Evolutionary conservation across 2,329 filamentous ascomycete species (phyloP).

Genomic region (Fusarium mangiferae): DNA sequence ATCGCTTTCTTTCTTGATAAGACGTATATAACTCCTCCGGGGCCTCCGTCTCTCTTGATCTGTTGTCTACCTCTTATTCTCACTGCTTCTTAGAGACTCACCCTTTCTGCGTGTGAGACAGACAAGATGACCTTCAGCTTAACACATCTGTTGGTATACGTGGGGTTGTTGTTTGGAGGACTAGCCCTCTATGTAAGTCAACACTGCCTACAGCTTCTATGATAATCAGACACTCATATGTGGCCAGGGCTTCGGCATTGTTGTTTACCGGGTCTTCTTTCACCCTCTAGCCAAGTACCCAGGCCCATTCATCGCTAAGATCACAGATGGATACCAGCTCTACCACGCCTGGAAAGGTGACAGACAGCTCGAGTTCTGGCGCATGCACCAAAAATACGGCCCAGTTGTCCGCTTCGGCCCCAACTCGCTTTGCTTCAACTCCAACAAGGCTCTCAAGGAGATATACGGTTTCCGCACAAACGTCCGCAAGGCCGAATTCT

Average conservation of each 20-base stretch:
- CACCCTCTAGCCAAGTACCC: conserved; percentile 74
- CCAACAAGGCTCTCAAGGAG: conserved; percentile 71
- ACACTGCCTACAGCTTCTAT: background rate
- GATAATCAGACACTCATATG: background rate
- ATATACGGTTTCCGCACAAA: conserved; percentile 73
- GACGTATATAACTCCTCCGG: conserved; percentile 12
- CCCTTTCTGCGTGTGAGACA: background rate
- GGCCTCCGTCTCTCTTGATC: conserved; percentile 11
- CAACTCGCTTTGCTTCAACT: conserved; percentile 82
- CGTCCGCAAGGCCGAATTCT: conserved; percentile 76
- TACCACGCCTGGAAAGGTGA: conserved; percentile 82
- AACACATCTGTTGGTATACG: conserved; percentile 54
- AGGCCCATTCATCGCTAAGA: conserved; percentile 70
- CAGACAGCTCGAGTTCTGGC: conserved; percentile 77
- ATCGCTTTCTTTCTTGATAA: conserved; percentile 11
- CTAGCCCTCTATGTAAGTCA: conserved; percentile 56
- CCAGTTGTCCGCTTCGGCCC: conserved; percentile 81
- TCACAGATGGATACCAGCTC: conserved; percentile 72
- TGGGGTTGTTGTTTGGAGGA: conserved; percentile 51
- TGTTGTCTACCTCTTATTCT: background rate
- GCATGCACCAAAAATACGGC: conserved; percentile 78
- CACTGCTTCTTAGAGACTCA: conserved; percentile 6
- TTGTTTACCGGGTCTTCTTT: conserved; percentile 69
- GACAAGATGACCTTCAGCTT: conserved; percentile 44
- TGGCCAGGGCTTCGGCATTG: conserved; percentile 53